Evolutionary conservation across 192 early-diverging fungal species (phyloP), one percentile per base, ranked within the genome.

Genomic region (Coemansia guatemalensis): DNA sequence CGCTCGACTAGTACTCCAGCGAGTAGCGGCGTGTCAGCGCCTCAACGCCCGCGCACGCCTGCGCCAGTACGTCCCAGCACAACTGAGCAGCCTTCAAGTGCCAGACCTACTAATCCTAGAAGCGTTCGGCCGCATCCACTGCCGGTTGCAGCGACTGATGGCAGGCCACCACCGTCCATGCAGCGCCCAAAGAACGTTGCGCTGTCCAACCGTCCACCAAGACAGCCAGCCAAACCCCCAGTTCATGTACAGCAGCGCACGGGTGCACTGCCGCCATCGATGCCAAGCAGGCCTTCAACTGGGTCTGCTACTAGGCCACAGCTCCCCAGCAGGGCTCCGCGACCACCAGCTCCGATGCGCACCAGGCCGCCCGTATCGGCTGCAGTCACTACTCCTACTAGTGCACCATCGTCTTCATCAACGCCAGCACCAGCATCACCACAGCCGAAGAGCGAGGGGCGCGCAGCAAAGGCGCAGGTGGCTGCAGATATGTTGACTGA

Each of bases 401-500:
- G 21, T 3, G 11, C 17, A 6, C 29, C 6, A 30, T 1, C 48
- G 35, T 22, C 26, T 25, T 33, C 58, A 68, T 2, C 57, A 68
- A 48, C 51, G 23, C 18, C 51, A 60, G 57, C 51, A 60, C 17
- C 65, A 60, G 32, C 39, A 20, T 24, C 21, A 11, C 33, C 53
- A 17, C 0, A 47, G 1, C 51, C 62, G 35, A 53, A 14, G 8
- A 29, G 35, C 11, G 50, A 59, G 26, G 48, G 51, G 21, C 62
- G 63, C 49, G 64, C 70, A 22, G 77, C 58, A 48, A 80, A 74
- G 54, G 77, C 77, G n/a, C 77, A 80, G 62, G 77, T 49, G 12
- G 77, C 77, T 1, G 77, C 77, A 26, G 61, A 64, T 12, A 59
- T 80, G 65, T 64, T 80, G 53, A 71, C 77, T 1, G 77, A 74